phyloP scores from a whole-genome alignment of 768 basidiomycete genomes.

The Podaxis mareebaensis region DNA sequence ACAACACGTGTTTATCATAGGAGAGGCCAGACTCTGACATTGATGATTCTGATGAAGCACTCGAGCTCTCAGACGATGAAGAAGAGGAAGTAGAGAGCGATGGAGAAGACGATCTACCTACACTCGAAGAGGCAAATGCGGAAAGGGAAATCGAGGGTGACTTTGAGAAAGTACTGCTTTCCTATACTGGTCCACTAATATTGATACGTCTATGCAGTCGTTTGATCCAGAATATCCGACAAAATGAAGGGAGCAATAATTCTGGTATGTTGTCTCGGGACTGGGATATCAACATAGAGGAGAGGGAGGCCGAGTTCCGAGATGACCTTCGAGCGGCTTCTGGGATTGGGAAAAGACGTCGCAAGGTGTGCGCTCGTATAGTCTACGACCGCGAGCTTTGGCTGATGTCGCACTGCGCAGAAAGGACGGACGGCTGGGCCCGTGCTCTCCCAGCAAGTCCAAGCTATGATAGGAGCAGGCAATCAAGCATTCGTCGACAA shows the following conservation, averaged over 20 bases:
- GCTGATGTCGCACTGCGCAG: conserved; percentile 26
- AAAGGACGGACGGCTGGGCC: conserved; percentile 51
- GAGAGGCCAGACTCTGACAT: conserved; percentile 6
- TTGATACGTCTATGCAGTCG: conserved; percentile 31
- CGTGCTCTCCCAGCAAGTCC: conserved; percentile 67
- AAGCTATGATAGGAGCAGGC: conserved; percentile 77
- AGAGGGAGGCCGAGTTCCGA: conserved; percentile 67
- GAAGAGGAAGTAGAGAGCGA: conserved; percentile 25
- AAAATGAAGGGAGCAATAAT: conserved; percentile 41
- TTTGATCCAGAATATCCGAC: conserved; percentile 65
- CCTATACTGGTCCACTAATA: neutral
- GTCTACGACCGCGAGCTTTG: neutral
- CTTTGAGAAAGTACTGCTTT: conserved; percentile 45
- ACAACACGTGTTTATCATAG: neutral
- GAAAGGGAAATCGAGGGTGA: conserved; percentile 59
- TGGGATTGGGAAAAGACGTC: conserved; percentile 62
- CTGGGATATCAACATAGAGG: conserved; percentile 75
- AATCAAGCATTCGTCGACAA: conserved; percentile 84
- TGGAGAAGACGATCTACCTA: conserved; percentile 17
- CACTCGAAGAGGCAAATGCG: conserved; percentile 29
- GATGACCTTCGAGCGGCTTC: conserved; percentile 76
- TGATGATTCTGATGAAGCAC: conserved; percentile 13
- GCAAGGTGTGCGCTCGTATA: conserved; percentile 37
- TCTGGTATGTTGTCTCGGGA: conserved; percentile 56
- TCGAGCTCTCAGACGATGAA: conserved; percentile 21